Conservation (phyloP, 345 rosid species). For the Pistacia integerrima region DNA sequence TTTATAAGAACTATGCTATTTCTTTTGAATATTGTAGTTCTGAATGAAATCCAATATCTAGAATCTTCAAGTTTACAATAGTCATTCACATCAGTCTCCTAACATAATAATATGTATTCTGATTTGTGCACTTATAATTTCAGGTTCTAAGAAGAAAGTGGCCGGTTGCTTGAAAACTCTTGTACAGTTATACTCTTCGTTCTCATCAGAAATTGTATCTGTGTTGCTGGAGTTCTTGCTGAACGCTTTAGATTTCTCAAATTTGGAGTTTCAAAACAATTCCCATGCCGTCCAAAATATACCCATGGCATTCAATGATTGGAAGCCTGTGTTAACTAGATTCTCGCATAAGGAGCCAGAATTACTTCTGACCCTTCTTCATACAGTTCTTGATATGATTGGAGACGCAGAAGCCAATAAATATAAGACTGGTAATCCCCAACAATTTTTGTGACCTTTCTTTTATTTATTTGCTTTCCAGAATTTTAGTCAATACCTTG, state of each 20-base stretch:
- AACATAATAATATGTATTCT: constrained; percentile 5
- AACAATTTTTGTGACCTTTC: not conserved
- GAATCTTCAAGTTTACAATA: constrained; percentile 13
- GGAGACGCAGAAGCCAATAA: constrained; percentile 45
- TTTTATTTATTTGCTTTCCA: not conserved
- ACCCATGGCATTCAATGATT: constrained; percentile 46
- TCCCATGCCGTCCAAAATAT: constrained; percentile 32
- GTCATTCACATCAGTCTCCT: constrained; percentile 8
- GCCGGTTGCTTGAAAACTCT: constrained; percentile 56
- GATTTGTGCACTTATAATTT: constrained; percentile 26
- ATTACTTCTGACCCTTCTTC: constrained; percentile 63
- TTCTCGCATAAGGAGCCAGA: constrained; percentile 77
- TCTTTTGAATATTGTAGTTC: constrained; percentile 8
- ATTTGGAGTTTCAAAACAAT: constrained; percentile 39
- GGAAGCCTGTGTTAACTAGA: constrained; percentile 63
- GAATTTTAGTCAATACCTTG: not conserved
- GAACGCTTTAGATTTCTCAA: constrained; percentile 53
- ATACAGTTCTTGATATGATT: constrained; percentile 59
- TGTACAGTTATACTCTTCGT: constrained; percentile 61
- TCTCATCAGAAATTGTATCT: constrained; percentile 71
- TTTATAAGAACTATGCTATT: not conserved
- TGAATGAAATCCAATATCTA: not conserved
- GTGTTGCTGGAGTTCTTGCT: constrained; percentile 62
- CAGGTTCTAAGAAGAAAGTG: constrained; percentile 65
- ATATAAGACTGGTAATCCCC: constrained; percentile 49